Conservation (phyloP, 495 filamentous ascomycete species). For the Opeltia flavorubescens region DNA sequence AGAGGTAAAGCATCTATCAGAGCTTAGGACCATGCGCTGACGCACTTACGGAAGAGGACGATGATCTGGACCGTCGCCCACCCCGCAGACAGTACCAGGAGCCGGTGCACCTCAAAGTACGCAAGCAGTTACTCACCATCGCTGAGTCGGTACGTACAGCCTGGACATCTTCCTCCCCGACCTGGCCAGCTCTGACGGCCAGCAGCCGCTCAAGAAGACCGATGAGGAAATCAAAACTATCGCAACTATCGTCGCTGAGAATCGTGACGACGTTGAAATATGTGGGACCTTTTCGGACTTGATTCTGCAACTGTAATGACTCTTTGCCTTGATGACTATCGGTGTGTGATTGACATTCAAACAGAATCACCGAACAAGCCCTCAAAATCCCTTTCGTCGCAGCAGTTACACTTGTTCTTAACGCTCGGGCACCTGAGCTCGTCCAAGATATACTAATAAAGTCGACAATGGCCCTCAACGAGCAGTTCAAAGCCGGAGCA, state of each 20-base stretch:
- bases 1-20: conserved; percentile 37
- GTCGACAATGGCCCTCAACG: conserved; percentile 41
- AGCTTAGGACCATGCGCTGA: conserved; percentile 3
- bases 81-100: conserved; percentile 70
- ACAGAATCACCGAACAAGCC: conserved; percentile 67
- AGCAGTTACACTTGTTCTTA: conserved; percentile 59
- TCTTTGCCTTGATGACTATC: not conserved
- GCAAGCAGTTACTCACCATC: conserved; percentile 66
- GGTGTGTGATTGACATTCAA: conserved; percentile 1
- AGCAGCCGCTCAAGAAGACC: conserved; percentile 53
- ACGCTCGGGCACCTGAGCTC: conserved; percentile 59
- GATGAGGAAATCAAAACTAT: conserved; percentile 70
- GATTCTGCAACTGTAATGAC: conserved; percentile 54
- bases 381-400: conserved; percentile 92
- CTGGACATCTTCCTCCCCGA: not conserved
- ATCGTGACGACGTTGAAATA: conserved; percentile 68
- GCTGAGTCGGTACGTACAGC: conserved; percentile 56
- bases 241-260: conserved; percentile 60
- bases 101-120: conserved; percentile 57
- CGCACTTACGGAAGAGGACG: conserved; percentile 42
- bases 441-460: conserved; percentile 50
- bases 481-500: conserved; percentile 49
- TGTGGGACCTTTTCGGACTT: conserved; percentile 55
- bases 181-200: not conserved
- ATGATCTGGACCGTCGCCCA: conserved; percentile 58